Percentiles rank a stretch among this genome's conserved stretches.
Conservation (phyloP, 352 stramenopile genomes). For the Phytophthora sp. region DNA sequence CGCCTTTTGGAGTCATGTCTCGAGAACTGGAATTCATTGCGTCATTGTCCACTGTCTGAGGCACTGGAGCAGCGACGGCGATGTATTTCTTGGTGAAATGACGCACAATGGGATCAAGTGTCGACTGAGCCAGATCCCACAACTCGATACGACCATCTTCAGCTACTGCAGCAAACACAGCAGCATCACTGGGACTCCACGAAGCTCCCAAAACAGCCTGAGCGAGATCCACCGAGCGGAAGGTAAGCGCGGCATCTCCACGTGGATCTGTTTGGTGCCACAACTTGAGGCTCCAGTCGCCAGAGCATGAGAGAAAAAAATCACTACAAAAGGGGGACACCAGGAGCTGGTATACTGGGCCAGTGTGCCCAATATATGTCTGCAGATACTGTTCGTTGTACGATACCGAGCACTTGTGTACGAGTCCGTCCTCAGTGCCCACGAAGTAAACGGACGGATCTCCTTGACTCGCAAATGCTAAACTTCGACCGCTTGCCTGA, state of each 20-base stretch:
- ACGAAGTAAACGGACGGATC: slow-evolving; percentile 91
- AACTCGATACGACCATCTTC: slow-evolving; percentile 93
- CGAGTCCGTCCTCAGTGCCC: slow-evolving; percentile 90
- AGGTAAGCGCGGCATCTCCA: slow-evolving; percentile 60
- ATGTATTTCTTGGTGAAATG: slow-evolving; percentile 72
- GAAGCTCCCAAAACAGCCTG: slow-evolving; percentile 85
- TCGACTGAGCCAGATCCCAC: slow-evolving; percentile 89
- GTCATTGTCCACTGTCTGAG: slow-evolving; percentile 1
- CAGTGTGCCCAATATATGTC: slow-evolving; percentile 88
- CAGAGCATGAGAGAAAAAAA: slow-evolving; percentile 89
- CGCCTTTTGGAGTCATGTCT: slow-evolving; percentile 27
- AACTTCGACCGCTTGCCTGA: slow-evolving; percentile 84
- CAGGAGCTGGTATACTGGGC: slow-evolving; percentile 89
- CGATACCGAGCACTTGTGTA: slow-evolving; percentile 93
- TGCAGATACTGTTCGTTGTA: slow-evolving; percentile 96
- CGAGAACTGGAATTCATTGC: slow-evolving; percentile 10
- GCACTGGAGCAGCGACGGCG: slow-evolving; percentile 11
- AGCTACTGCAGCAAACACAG: slow-evolving; percentile 84
- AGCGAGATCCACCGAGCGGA: slow-evolving; percentile 77
- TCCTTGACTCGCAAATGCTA: slow-evolving; percentile 81
- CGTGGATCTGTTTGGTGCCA: slow-evolving; percentile 71
- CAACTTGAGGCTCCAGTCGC: slow-evolving; percentile 91
- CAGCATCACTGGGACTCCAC: slow-evolving; percentile 86
- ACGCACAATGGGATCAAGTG: slow-evolving; percentile 83
- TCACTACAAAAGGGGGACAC: slow-evolving; percentile 88